A percentile compares a stretch with the other conserved stretches of the same genome.
phyloP scores from a whole-genome alignment of 2,329 filamentous ascomycete species.

The Colletotrichum eleusines region DNA sequence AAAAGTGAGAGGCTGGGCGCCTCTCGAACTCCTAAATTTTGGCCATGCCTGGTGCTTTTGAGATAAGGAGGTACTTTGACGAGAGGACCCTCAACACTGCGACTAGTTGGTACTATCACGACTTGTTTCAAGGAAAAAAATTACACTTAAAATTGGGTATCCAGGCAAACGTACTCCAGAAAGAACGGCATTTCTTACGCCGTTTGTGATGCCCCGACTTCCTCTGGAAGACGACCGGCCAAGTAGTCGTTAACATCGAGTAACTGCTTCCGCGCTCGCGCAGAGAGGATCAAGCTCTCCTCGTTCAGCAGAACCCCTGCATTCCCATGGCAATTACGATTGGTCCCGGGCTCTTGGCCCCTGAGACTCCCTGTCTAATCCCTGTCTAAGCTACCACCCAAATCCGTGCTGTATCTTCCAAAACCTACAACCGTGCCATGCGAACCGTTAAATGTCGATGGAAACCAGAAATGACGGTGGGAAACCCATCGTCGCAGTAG shows the following conservation, averaged over 20 bases:
- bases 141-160: constrained; percentile 35
- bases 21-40: constrained; percentile 31
- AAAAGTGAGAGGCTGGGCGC: constrained; percentile 43
- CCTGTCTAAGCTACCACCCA: constrained; percentile 35
- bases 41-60: constrained; percentile 40
- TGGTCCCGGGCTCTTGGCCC: constrained; percentile 28
- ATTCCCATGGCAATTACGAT: constrained; percentile 34
- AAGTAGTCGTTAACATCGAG: constrained; percentile 45
- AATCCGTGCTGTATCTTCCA: constrained; percentile 26
- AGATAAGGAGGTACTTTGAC: constrained; percentile 43
- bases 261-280: constrained; percentile 44
- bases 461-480: constrained; percentile 5
- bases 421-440: constrained; percentile 20
- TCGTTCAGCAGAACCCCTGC: constrained; percentile 40
- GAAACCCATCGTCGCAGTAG: not conserved
- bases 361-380: constrained; percentile 40
- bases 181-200: constrained; percentile 21
- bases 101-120: not conserved
- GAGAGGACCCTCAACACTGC: not conserved
- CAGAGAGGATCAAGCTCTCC: constrained; percentile 36
- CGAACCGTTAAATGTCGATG: constrained; percentile 16
- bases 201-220: not conserved
- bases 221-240: not conserved
- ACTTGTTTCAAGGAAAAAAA: not conserved
- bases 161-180: constrained; percentile 6